phyloP scores from a whole-genome alignment of 768 basidiomycete species.

The Leccinum boreale region DNA sequence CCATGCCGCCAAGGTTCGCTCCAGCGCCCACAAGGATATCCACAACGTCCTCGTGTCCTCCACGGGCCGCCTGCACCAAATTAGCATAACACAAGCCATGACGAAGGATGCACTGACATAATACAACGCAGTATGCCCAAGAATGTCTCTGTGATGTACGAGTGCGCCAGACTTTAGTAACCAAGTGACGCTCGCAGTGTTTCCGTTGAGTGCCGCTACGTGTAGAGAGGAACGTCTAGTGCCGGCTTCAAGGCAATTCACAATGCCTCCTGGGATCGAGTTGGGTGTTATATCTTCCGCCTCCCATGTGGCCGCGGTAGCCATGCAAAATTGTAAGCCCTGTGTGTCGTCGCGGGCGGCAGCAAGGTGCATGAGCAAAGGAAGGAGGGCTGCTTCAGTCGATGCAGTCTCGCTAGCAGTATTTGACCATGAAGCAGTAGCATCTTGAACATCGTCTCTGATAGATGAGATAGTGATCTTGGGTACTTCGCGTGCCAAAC shows the following conservation, averaged over 20 bases:
- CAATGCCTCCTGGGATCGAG: constrained; percentile 60
- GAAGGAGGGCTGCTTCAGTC: constrained; percentile 68
- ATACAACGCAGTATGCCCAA: constrained; percentile 84
- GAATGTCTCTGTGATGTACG: constrained; percentile 74
- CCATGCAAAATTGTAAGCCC: constrained; percentile 58
- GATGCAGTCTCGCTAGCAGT: constrained; percentile 73
- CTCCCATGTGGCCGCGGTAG: constrained; percentile 23
- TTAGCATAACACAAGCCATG: background rate
- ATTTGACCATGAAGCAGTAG: constrained; percentile 68
- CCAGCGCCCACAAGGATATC: constrained; percentile 68
- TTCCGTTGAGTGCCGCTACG: constrained; percentile 71
- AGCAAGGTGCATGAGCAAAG: constrained; percentile 77
- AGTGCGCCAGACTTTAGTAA: constrained; percentile 73
- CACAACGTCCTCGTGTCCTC: constrained; percentile 60
- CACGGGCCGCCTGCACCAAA: constrained; percentile 62
- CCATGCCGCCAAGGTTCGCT: constrained; percentile 67
- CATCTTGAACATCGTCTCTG: constrained; percentile 40
- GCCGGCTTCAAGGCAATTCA: constrained; percentile 67
- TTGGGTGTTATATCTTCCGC: constrained; percentile 16
- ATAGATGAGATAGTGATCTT: constrained; percentile 31
- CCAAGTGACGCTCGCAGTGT: constrained; percentile 36
- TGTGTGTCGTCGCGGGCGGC: constrained; percentile 67
- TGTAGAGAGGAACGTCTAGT: constrained; percentile 78
- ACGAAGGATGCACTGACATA: constrained; percentile 48
- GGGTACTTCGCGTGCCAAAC: constrained; percentile 35